Evolutionary conservation across 2,329 filamentous ascomycete genomes (phyloP).

Genomic region (Helminthosporium solani): DNA sequence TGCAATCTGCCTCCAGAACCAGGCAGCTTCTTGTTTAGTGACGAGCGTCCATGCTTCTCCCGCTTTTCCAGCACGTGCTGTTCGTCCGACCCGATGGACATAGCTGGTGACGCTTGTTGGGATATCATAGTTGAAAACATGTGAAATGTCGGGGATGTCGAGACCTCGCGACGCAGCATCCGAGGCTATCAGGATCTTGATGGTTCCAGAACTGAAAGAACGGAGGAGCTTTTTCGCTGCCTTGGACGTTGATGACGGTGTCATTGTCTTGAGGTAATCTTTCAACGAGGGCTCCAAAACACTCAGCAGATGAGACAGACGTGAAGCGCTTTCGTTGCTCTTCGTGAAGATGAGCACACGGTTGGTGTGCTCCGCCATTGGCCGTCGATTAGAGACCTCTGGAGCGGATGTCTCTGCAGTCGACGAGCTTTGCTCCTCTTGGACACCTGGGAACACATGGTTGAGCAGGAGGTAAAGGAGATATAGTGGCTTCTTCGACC

Average conservation of each 20-base stretch:
- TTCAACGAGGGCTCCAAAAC: constrained; percentile 63
- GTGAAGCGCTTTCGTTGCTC: constrained; percentile 83
- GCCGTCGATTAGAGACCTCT: constrained; percentile 9
- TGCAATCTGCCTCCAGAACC: constrained; percentile 88
- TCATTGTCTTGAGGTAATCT: constrained; percentile 66
- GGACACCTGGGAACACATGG: constrained; percentile 42
- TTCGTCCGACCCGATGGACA: constrained; percentile 88
- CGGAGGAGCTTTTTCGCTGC: constrained; percentile 66
- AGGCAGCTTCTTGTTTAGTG: constrained; percentile 76
- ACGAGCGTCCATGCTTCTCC: constrained; percentile 87
- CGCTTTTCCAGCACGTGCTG: constrained; percentile 73
- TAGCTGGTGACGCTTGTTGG: constrained; percentile 79
- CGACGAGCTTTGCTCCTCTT: constrained; percentile 22
- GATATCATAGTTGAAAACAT: constrained; percentile 93
- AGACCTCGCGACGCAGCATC: constrained; percentile 92
- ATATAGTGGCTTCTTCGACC: constrained; percentile 70
- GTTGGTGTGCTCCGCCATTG: constrained; percentile 23
- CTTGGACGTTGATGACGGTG: constrained; percentile 74
- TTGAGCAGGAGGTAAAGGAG: constrained; percentile 73
- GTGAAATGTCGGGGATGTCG: constrained; percentile 74
- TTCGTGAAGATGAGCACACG: constrained; percentile 80
- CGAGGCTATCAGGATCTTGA: constrained; percentile 81
- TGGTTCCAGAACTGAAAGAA: constrained; percentile 62
- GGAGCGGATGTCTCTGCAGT: constrained; percentile 8
- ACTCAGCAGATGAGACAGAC: constrained; percentile 76